Base-by-base conservation (phyloP, 305 asterid species). In the Fraxinus dipetala region DNA sequence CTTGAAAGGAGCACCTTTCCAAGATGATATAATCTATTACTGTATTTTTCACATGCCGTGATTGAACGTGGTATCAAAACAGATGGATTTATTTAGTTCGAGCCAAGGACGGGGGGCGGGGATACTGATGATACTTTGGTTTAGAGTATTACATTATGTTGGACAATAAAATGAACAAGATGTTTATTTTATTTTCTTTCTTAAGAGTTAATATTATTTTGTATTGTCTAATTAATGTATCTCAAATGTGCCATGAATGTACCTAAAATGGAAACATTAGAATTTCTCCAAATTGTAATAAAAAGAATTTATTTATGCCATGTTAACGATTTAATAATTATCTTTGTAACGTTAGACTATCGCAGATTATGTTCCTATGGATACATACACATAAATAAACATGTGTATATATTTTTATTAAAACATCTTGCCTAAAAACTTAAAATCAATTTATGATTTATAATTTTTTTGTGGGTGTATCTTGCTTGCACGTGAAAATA, bases 401-500 rank as follows among this genome's bases (percentile, higher is more conserved):
- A n/a, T 16, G 8, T 5, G 63, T 16, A 51, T 16, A 51, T 16
- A 51, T 51, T 51, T 48, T 48, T 16, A 51, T 51, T 51, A 16
- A 51, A 16, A 51, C 20, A 16, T 51, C 9, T 16, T 4, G 9
- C 16, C 8, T 16, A 51, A 51, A 51, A 16, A 20, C 32, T 22
- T 22, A 63, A 9, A 22, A 63, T 24, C 16, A 59, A 59, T 59
- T 59, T 59, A 59, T 59, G 13, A 63, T 56, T 56, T 56, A 26
- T 26, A 11, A 63, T 56, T 56, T 56, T 10, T 26, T 26, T 67
- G 10, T 67, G 74, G 20, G 38, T 26, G 31, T 75, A 78, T 54
- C 72, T 51, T 83, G 87, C 90, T 88, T 91, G 82, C 14, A 59
- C 36, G 65, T 86, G 65, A 81, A 85, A 87, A 76, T 20, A 72